Conservation (phyloP, 1,139 yeast species). For the Diutina siamensis region DNA sequence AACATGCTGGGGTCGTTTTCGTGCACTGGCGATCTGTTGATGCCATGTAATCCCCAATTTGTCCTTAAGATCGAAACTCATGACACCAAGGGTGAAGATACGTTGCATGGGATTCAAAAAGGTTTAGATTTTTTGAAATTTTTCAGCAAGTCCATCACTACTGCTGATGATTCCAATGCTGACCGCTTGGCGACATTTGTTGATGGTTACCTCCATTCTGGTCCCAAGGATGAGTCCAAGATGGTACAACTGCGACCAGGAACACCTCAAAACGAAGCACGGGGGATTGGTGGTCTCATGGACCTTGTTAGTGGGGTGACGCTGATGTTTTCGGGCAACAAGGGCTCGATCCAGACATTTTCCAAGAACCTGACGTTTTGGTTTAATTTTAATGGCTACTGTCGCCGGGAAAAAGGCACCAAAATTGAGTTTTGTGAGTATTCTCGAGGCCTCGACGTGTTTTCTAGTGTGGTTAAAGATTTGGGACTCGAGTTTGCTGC, state of each 20-base stretch:
- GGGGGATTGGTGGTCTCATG: background rate
- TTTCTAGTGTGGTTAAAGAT: background rate
- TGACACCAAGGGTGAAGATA: background rate
- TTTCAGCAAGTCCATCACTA: background rate
- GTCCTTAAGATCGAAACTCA: background rate
- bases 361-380: background rate
- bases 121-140: conserved; percentile 1
- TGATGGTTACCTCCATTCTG: background rate
- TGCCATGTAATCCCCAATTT: background rate
- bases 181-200: conserved; percentile 1
- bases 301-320: background rate
- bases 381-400: conserved; percentile 4
- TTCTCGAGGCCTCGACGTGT: background rate
- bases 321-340: background rate
- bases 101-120: background rate
- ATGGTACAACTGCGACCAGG: background rate
- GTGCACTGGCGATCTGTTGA: conserved; percentile 5
- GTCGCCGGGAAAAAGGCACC: background rate
- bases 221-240: background rate
- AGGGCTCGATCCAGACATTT: background rate
- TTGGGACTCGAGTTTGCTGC: background rate
- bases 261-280: background rate
- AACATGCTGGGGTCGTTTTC: conserved; percentile 2
- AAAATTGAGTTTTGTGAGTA: background rate
- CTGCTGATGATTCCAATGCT: background rate